Base-by-base conservation (phyloP, 2,329 filamentous ascomycete genomes). In the Beauveria bassiana region DNA sequence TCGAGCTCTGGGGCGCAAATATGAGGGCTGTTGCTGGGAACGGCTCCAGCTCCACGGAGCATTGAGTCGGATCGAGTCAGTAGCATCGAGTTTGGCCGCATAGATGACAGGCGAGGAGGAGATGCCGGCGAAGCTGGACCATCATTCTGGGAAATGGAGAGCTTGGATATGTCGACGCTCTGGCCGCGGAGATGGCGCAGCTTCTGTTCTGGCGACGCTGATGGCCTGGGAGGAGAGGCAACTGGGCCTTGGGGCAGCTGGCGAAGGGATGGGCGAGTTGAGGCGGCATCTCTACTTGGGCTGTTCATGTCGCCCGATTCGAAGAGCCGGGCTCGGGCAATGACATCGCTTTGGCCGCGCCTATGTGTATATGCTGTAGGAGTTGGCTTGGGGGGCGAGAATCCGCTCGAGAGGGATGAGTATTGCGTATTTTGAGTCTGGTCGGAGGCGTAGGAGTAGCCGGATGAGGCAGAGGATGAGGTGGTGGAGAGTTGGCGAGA, bases 1-100 rank as follows among this genome's bases (percentile, higher is more conserved):
- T 92, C 85, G 12, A 98, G 80, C 65, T 97, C 92, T 3, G 90
- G 87, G 0, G 84, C 80, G 8, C 80, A 82, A 18, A 92, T 77
- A 66, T 69, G 74, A 62, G 72, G 75, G 70, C 68, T 76, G 63
- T 75, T 70, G 26, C 76, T 56, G 52, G 74, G 69, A 14, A 71
- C 69, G 8, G 65, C 69, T 62, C 68, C 75, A 28, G 71, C 72
- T 51, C 68, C 72, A 31, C 68, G 71, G 61, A 73, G 74, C 63
- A 83, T 71, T 1, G 82, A 78, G 68, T 87, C 85, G 26, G 81
- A 81, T 56, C 84, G 79, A 40, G 81, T 81, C 56, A 87, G 70
- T 24, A 86, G 70, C 82, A 87, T 84, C 3, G 84, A 87, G 64
- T 80, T 83, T n/a, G 84, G 84, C 9, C 84, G 79, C 65, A 79